Base-by-base conservation (phyloP, 1,284 basidiomycete species). In the Irpex sp. region DNA sequence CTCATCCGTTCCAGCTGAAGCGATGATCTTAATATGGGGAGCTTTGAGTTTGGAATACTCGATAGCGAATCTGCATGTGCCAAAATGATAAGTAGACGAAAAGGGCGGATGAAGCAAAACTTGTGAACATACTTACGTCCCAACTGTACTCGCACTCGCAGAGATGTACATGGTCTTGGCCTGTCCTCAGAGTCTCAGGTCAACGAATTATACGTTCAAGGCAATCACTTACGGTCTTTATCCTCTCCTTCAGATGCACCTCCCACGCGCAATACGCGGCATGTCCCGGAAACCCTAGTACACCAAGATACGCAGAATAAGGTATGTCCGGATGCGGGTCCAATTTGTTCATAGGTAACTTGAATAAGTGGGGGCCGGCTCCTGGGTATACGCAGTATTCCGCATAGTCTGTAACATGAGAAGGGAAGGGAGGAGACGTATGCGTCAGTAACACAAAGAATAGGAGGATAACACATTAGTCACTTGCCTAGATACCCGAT, bases 131-230 rank as follows among this genome's bases (percentile, higher is more conserved):
- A 62, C 64, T 37, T 55, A 65, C 66, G 58, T 54, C 7, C 80
- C 80, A 39, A 81, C 81, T 2, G 78, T 75, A 6, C 82, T 82
- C 3, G 81, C 81, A 2, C 81, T 82, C 4, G 79, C 79, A 5
- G 76, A 77, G 35, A 84, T 75, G 54, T 81, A 77, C 53, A 83
- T 76, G 0, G 74, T 78, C 33, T 84, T 81, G 4, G 81, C 81
- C 60, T 78, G 21, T 49, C 37, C 17, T 17, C 6, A 8, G 36
- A 26, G 26, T 15, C n/a, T 17, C 2, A 31, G 4, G 21, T 60
- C n/a, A 57, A 19, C 26, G 26, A 26, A 26, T 26, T 26, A 4
- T 26, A 26, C 26, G 26, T 4, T 26, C 26, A 26, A 26, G 26
- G 26, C 26, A 26, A 26, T 11, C 5, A 53, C 58, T 6, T 19